Evolutionary conservation across 441 rosid genomes (phyloP).

Genomic region (Kokia cookei): DNA sequence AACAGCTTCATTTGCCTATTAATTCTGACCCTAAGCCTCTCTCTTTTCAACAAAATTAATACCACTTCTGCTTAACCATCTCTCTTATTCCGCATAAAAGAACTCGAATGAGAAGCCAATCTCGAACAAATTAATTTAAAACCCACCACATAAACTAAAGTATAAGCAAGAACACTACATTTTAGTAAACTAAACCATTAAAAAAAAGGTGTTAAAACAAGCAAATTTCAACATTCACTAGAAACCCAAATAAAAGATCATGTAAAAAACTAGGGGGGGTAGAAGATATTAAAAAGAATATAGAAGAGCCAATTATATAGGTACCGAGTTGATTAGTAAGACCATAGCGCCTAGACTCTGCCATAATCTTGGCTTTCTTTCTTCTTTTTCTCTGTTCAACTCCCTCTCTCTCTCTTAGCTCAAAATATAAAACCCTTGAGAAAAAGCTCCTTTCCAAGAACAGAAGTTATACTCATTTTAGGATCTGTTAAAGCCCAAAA

Average conservation of each 20-base stretch:
- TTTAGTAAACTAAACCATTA: neutral
- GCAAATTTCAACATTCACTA: neutral
- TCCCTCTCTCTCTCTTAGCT: neutral
- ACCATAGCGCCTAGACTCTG: slow-evolving; percentile 38
- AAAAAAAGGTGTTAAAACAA: neutral
- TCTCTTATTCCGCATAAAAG: neutral
- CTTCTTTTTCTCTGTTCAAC: neutral
- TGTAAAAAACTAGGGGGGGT: neutral
- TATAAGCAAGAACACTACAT: neutral
- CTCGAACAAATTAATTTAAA: neutral
- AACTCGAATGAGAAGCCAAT: neutral
- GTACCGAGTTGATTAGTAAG: slow-evolving; percentile 38
- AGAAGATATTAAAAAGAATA: neutral
- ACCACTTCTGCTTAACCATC: neutral
- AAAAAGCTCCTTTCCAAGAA: neutral
- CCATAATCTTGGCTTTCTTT: slow-evolving; percentile 24
- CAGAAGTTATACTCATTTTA: neutral
- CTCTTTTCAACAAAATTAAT: neutral
- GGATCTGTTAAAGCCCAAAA: neutral
- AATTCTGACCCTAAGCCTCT: neutral
- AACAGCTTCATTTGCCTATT: neutral
- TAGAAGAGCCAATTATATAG: neutral
- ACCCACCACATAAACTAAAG: neutral
- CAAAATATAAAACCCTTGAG: neutral
- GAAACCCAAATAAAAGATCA: neutral